A percentile compares a stretch with the other conserved stretches of the same genome.
These are phyloP conservation scores for Boletus bicolor DNA, from an alignment of 768 basidiomycete genomes.

Conservation along the genomic window DNA sequence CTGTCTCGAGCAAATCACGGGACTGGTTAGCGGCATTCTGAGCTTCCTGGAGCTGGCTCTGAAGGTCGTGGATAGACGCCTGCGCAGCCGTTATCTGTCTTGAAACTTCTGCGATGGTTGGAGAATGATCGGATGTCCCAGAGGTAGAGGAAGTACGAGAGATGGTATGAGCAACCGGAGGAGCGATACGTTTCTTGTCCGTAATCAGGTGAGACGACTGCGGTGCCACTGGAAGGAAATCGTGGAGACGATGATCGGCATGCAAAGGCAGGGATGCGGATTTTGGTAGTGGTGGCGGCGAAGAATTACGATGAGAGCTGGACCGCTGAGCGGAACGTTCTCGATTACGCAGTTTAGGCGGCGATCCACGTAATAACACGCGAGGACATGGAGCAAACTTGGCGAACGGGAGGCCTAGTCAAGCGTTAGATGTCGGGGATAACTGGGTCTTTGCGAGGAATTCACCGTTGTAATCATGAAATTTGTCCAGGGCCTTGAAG, in stretches of 20 bases:
- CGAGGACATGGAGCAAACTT: constrained; percentile 46
- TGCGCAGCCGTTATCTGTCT: constrained; percentile 68
- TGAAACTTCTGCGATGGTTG: constrained; percentile 69
- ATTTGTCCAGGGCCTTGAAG: constrained; percentile 68
- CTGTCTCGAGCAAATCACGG: constrained; percentile 61
- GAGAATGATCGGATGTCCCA: constrained; percentile 53
- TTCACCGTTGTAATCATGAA: constrained; percentile 66
- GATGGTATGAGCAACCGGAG: constrained; percentile 22
- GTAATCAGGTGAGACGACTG: constrained; percentile 20
- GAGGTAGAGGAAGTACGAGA: constrained; percentile 25
- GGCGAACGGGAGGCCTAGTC: constrained; percentile 49
- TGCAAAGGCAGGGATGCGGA: constrained; percentile 78
- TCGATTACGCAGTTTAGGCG: constrained; percentile 56
- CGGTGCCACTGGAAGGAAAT: constrained; percentile 23
- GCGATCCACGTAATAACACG: constrained; percentile 43
- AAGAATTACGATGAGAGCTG: constrained; percentile 51
- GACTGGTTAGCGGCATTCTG: constrained; percentile 55
- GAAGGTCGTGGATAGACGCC: constrained; percentile 62
- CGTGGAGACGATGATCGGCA: constrained; percentile 39
- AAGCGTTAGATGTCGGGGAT: constrained; percentile 3
- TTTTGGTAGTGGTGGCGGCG: constrained; percentile 82
- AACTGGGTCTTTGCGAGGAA: constrained; percentile 3
- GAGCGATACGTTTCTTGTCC: constrained; percentile 28
- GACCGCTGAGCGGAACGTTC: constrained; percentile 50
- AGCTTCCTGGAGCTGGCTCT: constrained; percentile 63